Evolutionary conservation across 495 filamentous ascomycete genomes (phyloP), one percentile per base, ranked within the genome.

Genomic region (Astrothelium subdiscretum): DNA sequence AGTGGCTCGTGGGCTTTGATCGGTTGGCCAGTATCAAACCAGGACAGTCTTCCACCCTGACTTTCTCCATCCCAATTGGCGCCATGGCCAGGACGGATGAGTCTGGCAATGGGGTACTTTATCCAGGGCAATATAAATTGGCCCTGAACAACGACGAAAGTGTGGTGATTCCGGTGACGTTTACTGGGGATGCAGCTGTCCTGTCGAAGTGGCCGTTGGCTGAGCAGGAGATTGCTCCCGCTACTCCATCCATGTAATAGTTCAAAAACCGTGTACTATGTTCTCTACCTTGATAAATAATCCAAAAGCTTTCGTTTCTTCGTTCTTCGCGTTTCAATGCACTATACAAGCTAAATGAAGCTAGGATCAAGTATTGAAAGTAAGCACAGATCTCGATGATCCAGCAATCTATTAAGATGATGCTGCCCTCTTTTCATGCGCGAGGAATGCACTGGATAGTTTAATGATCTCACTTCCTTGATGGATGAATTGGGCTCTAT

Each of bases 101-200:
- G 32, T 66, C 63, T 3, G 87, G 87, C 1, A 81, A 87, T 67
- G 77, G 75, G 26, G 73, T 86, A 24, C 60, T 90, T 38, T 89
- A 86, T 67, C 86, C 87, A 0, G 87, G 87, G 1, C 75, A 71
- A 0, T 89, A 90, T 68, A 77, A 75, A 22, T 29, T 90, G 63
- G 70, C 78, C 31, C 63, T 90, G 58, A 86, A 90, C 52, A 71
- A 62, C 29, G 59, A 65, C 69, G 74, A 71, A 3, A 67, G 73
- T 48, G 71, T 68, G 27, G 71, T 62, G 32, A 62, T 68, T 31
- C 72, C 64, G 20, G 81, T 83, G 58, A 71, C 68, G 57, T 66
- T 84, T 63, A 74, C 67, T 6, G 81, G 80, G 1, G 64, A 77
- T 11, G 65, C 71, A 58, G 67, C 67, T 20, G 69, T 74, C 60